Base-by-base conservation (phyloP, 305 asterid species). In the Fraxinus nigra region DNA sequence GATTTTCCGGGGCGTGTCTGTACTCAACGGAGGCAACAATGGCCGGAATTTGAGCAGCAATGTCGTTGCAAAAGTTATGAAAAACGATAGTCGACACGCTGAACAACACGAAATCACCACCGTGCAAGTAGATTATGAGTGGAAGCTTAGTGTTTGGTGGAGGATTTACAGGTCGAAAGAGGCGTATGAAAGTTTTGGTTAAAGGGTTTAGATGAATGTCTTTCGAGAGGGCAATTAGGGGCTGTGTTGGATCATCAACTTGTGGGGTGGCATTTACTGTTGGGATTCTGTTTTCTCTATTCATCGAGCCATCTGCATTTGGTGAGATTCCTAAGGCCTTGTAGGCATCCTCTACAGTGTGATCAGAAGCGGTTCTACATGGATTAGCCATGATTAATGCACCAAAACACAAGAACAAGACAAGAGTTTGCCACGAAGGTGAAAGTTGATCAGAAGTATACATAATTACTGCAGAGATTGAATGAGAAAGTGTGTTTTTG, bases 1-100 rank as follows among this genome's bases (percentile, higher is more conserved):
- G 90, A 76, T 89, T 70, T 35, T 89, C 90, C 3, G 92, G 92
- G 1, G 89, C 89, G 1, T 84, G 89, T 4, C 90, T 88, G 83
- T 89, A 85, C 34, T 89, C 90, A 2, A 89, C 85, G 3, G 90
- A 82, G 73, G 82, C 87, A 4, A 89, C 75, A 5, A 89, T 14
- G 0, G 90, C 92, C 0, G 92, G 90, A 0, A 82, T 13, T 35
- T 85, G 73, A 20, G 82, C 79, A 0, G 92, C 85, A 4, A 77
- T 82, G 7, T 38, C 26, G 18, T 80, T 78, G 34, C 88, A 82
- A 13, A 78, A 78, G n/a, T 35, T 78, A 7, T 78, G 85, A 77
- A 87, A 87, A 34, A 84, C 4, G 5, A 67, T 7, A 1, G 89
- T 76, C 11, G 83, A 20, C 3, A 78, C 92, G 43, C 89, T 79